These are phyloP conservation scores for Penicillium sp. DNA, from an alignment of 2,329 filamentous ascomycete genomes.

Conservation along the genomic window DNA sequence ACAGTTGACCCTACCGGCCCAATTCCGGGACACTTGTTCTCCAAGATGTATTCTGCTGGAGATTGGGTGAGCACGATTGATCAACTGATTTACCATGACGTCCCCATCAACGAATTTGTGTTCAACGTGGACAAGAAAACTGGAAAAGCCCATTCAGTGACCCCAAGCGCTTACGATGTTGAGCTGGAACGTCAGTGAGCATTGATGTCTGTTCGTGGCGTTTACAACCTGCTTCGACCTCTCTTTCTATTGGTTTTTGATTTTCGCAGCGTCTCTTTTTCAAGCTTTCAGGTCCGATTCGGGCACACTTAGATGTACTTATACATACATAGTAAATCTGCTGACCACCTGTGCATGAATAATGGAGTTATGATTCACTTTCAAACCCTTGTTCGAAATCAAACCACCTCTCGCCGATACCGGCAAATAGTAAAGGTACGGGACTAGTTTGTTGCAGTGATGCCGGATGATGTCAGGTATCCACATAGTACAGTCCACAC, in stretches of 20 bases:
- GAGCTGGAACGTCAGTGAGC: conserved; percentile 5
- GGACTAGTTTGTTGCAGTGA: not conserved
- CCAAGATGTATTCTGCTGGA: conserved; percentile 21
- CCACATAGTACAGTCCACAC: not conserved
- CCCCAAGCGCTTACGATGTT: conserved; percentile 6
- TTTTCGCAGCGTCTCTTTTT: too few relatives aligned
- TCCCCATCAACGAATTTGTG: conserved; percentile 17
- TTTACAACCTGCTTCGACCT: too few relatives aligned
- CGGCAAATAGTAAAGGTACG: too few relatives aligned
- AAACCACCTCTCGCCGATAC: too few relatives aligned
- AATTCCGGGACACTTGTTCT: conserved; percentile 15
- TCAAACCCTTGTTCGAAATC: too few relatives aligned
- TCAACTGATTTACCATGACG: conserved; percentile 3
- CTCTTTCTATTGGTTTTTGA: too few relatives aligned
- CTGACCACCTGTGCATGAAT: too few relatives aligned
- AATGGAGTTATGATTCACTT: too few relatives aligned
- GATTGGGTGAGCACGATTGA: conserved; percentile 20
- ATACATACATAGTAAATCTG: not conserved
- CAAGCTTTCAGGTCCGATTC: not conserved
- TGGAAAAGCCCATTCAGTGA: conserved; percentile 6
- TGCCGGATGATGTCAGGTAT: conserved; percentile 12
- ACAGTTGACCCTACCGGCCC: conserved; percentile 10
- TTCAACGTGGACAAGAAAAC: conserved; percentile 21
- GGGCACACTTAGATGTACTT: not conserved
- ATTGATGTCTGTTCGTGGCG: not conserved